Evolutionary conservation across 2,329 filamentous ascomycete genomes (phyloP).

Genomic region (Botrytis tulipae): DNA sequence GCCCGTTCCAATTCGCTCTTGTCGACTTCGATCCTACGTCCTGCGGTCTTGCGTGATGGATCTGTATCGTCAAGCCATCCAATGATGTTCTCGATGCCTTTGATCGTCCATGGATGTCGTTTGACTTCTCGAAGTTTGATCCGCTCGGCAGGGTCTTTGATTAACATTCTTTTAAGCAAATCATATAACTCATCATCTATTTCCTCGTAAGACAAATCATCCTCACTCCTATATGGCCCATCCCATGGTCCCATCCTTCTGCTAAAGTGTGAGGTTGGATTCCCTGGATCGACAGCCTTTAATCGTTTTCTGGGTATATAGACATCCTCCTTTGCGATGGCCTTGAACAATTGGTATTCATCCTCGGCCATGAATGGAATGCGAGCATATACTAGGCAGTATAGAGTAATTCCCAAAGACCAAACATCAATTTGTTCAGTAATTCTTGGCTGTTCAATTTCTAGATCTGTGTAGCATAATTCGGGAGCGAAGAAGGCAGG

Average conservation of each 20-base stretch:
- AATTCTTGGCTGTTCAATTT: conserved; percentile 68
- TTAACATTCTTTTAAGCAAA: conserved; percentile 74
- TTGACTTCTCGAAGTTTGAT: conserved; percentile 92
- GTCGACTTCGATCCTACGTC: conserved; percentile 87
- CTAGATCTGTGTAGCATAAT: conserved; percentile 82
- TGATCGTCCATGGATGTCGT: conserved; percentile 85
- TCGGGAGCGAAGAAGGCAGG: conserved; percentile 98
- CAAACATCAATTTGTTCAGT: conserved; percentile 96
- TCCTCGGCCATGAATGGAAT: conserved; percentile 92
- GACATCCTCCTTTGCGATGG: conserved; percentile 88
- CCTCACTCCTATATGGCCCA: conserved; percentile 71
- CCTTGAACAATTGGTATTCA: conserved; percentile 86
- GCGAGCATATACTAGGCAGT: conserved; percentile 90
- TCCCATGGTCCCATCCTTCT: conserved; percentile 44
- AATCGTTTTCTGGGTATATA: conserved; percentile 82
- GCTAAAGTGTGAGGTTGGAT: conserved; percentile 55
- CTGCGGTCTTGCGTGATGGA: conserved; percentile 71
- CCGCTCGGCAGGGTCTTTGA: conserved; percentile 83
- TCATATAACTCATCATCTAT: conserved; percentile 79
- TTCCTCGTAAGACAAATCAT: conserved; percentile 80
- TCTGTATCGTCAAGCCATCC: conserved; percentile 95
- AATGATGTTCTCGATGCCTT: conserved; percentile 70
- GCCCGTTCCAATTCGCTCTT: conserved; percentile 86
- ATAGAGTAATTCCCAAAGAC: conserved; percentile 94
- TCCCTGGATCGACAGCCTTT: conserved; percentile 67